Evolutionary conservation across 1,284 basidiomycete genomes (phyloP).

Genomic region (Sporisorium scitamineum): DNA sequence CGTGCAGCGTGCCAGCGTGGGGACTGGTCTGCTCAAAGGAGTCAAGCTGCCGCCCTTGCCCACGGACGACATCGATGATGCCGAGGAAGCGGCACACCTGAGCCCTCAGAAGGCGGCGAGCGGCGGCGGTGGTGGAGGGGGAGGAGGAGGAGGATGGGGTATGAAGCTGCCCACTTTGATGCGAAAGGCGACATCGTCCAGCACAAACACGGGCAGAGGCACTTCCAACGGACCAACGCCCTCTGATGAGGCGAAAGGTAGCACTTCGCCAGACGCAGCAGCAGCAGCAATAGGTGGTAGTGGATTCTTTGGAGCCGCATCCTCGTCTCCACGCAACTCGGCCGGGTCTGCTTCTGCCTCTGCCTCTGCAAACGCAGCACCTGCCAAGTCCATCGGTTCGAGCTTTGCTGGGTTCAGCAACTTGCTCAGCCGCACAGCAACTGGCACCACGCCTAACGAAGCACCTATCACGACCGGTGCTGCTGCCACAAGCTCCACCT

Average conservation of each 20-base stretch:
- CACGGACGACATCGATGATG: slow-evolving; percentile 56
- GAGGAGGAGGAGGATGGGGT: slow-evolving; percentile 31
- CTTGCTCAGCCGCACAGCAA: slow-evolving; percentile 23
- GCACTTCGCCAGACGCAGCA: not conserved
- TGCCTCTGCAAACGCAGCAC: not conserved
- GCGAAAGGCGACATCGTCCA: slow-evolving; percentile 46
- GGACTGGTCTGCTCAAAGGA: slow-evolving; percentile 46
- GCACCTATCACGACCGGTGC: slow-evolving; percentile 2
- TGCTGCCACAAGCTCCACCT: not conserved
- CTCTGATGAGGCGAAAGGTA: slow-evolving; percentile 22
- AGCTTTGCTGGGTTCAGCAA: slow-evolving; percentile 43
- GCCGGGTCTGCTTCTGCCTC: not conserved
- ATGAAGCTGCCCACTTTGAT: slow-evolving; percentile 53
- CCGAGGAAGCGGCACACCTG: slow-evolving; percentile 36
- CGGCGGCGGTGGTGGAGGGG: slow-evolving; percentile 14
- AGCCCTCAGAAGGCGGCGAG: slow-evolving; percentile 18
- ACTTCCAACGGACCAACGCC: slow-evolving; percentile 32
- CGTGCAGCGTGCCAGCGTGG: slow-evolving; percentile 38
- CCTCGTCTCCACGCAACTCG: slow-evolving; percentile 9
- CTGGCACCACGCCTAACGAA: slow-evolving; percentile 10
- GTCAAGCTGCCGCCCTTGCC: slow-evolving; percentile 64
- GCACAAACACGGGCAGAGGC: slow-evolving; percentile 4
- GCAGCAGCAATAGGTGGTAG: not conserved
- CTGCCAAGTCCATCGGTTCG: slow-evolving; percentile 28
- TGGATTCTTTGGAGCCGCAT: not conserved